A percentile compares a stretch with the other conserved stretches of the same genome.
These are phyloP conservation scores for Phoma sp. DNA, from an alignment of 2,329 filamentous ascomycete species.

Conservation along the genomic window DNA sequence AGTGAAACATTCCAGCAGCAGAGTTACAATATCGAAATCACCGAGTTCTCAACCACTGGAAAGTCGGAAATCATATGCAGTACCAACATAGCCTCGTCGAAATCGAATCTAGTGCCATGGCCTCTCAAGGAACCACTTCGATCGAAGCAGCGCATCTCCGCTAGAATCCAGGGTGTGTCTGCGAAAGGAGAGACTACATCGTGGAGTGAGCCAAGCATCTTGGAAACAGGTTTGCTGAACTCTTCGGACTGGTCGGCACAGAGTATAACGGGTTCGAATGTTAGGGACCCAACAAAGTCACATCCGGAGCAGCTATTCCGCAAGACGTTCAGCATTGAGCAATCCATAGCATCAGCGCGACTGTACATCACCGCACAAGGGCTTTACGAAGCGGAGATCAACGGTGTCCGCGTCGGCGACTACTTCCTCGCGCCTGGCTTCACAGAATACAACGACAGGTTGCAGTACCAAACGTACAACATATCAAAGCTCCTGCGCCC, in stretches of 20 bases:
- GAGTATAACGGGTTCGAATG: background rate
- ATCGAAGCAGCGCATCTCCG: background rate
- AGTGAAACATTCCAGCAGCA: background rate
- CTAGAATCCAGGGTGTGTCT: background rate
- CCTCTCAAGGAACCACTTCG: background rate
- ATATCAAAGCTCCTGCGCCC: background rate
- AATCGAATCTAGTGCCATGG: background rate
- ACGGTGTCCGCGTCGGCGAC: background rate
- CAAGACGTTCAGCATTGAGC: background rate
- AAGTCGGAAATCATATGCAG: background rate
- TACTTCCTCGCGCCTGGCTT: slow-evolving; percentile 1
- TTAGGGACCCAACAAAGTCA: background rate
- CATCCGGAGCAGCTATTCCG: slow-evolving; percentile 4
- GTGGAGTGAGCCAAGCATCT: background rate
- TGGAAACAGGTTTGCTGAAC: background rate
- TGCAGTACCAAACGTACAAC: slow-evolving; percentile 4
- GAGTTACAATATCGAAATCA: background rate
- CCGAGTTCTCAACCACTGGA: background rate
- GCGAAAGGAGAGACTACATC: background rate
- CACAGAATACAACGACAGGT: background rate
- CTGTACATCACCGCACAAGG: slow-evolving; percentile 4
- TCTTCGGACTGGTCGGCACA: background rate
- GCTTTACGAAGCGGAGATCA: background rate
- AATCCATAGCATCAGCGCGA: background rate
- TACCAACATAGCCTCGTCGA: background rate